Conservation (phyloP, 495 filamentous ascomycete genomes). For the Aspergillus biplanus region DNA sequence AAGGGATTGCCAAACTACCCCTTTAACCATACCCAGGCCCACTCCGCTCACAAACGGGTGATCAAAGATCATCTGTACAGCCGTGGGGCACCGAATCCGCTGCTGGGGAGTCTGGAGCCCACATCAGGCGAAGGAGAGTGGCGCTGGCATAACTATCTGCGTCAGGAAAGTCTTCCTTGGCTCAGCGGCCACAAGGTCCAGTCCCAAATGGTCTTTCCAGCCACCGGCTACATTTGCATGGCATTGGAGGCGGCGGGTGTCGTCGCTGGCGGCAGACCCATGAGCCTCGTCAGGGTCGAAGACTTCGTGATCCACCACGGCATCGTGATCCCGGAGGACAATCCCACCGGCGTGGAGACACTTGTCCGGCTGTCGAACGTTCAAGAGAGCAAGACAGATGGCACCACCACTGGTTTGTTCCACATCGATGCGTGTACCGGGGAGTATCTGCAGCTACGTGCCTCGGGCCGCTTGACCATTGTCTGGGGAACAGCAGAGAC, state of each 20-base stretch:
- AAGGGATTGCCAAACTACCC: conserved; percentile 52
- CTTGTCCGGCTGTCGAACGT: conserved; percentile 25
- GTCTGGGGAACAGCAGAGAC: conserved; percentile 19
- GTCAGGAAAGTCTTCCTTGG: conserved; percentile 44
- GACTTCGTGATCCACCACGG: conserved; percentile 48
- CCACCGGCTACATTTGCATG: conserved; percentile 59
- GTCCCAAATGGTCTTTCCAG: conserved; percentile 59
- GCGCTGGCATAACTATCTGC: conserved; percentile 43
- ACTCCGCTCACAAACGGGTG: conserved; percentile 55
- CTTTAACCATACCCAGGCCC: conserved; percentile 52
- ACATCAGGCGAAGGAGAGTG: conserved; percentile 28
- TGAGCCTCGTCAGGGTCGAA: conserved; percentile 38
- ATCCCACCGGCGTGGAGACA: conserved; percentile 33
- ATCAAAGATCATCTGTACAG: conserved; percentile 28
- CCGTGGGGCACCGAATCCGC: conserved; percentile 26
- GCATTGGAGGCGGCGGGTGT: conserved; percentile 53
- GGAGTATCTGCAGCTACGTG: neutral
- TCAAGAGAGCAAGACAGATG: neutral
- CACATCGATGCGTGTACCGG: neutral
- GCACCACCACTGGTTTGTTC: neutral
- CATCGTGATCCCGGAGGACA: conserved; percentile 53
- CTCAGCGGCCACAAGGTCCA: conserved; percentile 44
- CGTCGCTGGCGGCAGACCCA: conserved; percentile 5
- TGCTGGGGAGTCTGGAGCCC: conserved; percentile 34
- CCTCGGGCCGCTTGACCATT: too few relatives aligned